A percentile compares a stretch with the other conserved stretches of the same genome.
Conservation (phyloP, 2,329 filamentous ascomycete genomes). For the Trichoderma koningii region DNA sequence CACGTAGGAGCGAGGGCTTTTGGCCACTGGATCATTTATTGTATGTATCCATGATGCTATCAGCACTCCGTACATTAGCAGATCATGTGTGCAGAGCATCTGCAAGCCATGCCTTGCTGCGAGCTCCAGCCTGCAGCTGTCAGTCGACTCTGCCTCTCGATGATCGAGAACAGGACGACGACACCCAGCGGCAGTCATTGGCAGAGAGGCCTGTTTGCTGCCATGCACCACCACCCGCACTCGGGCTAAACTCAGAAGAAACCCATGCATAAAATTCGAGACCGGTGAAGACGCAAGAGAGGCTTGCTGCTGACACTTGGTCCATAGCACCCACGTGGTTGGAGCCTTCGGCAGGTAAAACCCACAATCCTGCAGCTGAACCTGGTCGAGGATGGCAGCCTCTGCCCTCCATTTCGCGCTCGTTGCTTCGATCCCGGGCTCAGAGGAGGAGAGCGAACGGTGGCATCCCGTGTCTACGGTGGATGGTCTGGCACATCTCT, state of each 20-base stretch:
- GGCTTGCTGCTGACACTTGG: conserved; percentile 21
- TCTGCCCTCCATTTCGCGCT: conserved; percentile 21
- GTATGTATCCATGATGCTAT: background rate
- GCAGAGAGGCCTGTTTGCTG: conserved; percentile 2
- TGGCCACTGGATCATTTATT: background rate
- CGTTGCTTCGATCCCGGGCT: background rate
- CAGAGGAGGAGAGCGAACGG: background rate
- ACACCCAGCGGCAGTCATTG: conserved; percentile 10
- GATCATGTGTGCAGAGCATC: background rate
- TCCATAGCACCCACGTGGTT: conserved; percentile 25
- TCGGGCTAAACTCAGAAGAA: conserved; percentile 3
- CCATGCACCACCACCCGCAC: background rate
- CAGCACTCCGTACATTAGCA: background rate
- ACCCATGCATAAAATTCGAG: conserved; percentile 22
- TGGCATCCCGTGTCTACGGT: background rate
- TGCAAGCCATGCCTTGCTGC: background rate
- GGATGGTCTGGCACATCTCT: background rate
- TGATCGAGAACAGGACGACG: conserved; percentile 3
- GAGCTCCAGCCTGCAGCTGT: background rate
- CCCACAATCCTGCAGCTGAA: conserved; percentile 17
- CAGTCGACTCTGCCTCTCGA: background rate
- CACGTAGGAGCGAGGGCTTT: background rate
- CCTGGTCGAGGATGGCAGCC: conserved; percentile 12
- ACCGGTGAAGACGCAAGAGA: conserved; percentile 14
- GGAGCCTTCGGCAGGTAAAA: conserved; percentile 4